These are phyloP conservation scores for Colletotrichum coccodes DNA, from an alignment of 2,329 filamentous ascomycete species.

Conservation along the genomic window DNA sequence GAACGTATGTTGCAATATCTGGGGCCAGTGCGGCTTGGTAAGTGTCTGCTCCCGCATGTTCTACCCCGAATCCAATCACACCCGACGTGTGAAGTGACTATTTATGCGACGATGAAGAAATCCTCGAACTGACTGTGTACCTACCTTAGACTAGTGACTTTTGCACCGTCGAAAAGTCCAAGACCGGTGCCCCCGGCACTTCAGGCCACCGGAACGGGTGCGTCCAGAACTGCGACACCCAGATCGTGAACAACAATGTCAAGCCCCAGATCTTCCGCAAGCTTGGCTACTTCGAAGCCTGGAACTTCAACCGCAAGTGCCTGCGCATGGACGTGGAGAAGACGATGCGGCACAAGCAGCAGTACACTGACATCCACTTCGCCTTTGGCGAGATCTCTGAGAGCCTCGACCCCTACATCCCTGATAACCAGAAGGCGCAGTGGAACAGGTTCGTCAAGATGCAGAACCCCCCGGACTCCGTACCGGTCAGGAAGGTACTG, in stretches of 20 bases:
- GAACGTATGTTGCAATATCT: conserved; percentile 45
- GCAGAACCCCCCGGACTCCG: too few species aligned
- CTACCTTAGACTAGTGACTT: conserved; percentile 54
- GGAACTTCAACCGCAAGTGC: conserved; percentile 42
- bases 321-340: conserved; percentile 39
- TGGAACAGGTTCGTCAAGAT: conserved; percentile 30
- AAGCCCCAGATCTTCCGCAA: too few species aligned
- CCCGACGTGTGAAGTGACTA: too few species aligned
- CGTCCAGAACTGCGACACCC: conserved; percentile 50
- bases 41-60: conserved; percentile 55
- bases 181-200: conserved; percentile 49
- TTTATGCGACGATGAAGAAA: too few species aligned
- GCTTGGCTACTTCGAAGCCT: conserved; percentile 50
- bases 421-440: conserved; percentile 28
- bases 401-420: conserved; percentile 39
- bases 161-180: conserved; percentile 43
- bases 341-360: conserved; percentile 11
- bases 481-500: conserved; percentile 49
- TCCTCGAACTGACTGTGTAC: too few species aligned
- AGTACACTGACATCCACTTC: conserved; percentile 45
- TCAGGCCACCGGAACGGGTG: conserved; percentile 46
- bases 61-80: conserved; percentile 52
- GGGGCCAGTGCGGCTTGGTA: conserved; percentile 57
- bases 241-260: conserved; percentile 42
- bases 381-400: too few species aligned